Evolutionary conservation across 805 yeast species (phyloP).

Genomic region (Teunomyces atbi): DNA sequence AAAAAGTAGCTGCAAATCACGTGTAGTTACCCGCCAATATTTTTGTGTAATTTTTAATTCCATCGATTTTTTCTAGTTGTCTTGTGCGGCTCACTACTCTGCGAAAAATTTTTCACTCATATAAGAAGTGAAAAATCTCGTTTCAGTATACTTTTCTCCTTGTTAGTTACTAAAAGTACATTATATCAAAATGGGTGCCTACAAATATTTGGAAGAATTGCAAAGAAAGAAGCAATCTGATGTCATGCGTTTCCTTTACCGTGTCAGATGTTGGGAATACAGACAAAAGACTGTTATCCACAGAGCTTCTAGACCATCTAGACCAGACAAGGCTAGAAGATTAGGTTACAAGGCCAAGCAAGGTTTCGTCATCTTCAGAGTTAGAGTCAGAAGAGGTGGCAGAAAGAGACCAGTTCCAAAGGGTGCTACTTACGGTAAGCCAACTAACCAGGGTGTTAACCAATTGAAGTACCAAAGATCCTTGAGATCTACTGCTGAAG

Average conservation of each 20-base stretch:
- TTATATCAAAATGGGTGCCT: slow-evolving; percentile 85
- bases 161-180: slow-evolving; percentile 11
- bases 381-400: slow-evolving; percentile 99
- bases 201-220: slow-evolving; percentile 98
- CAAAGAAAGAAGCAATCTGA: slow-evolving; percentile 99
- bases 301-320: slow-evolving; percentile 98
- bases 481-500: slow-evolving; percentile 97
- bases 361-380: slow-evolving; percentile 97
- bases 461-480: slow-evolving; percentile 99
- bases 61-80: neutral
- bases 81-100: slow-evolving; percentile 2
- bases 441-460: slow-evolving; percentile 99
- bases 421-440: slow-evolving; percentile 99
- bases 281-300: slow-evolving; percentile 98
- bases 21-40: neutral
- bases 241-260: slow-evolving; percentile 96
- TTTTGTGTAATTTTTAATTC: neutral
- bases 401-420: slow-evolving; percentile 99
- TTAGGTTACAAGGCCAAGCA: slow-evolving; percentile 99
- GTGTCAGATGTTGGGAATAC: slow-evolving; percentile 99
- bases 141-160: slow-evolving; percentile 3
- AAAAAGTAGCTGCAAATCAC: neutral
- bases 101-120: neutral
- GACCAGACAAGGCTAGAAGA: slow-evolving; percentile 99
- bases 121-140: slow-evolving; percentile 5